phyloP scores from a whole-genome alignment of 2,329 filamentous ascomycete genomes.

The Plectosphaerella plurivora region DNA sequence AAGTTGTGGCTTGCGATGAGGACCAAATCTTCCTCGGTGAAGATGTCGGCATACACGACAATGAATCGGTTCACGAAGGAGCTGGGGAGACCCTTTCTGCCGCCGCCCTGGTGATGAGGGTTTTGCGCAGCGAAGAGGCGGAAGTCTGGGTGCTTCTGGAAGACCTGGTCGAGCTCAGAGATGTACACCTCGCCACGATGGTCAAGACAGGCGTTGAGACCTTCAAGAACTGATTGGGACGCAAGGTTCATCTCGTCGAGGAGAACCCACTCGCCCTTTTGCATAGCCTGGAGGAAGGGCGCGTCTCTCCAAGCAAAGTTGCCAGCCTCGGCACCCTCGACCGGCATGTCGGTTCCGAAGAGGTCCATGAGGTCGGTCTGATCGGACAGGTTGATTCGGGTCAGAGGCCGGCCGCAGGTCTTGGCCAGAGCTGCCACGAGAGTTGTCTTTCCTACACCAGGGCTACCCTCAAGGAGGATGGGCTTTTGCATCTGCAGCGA shows the following conservation, averaged over 20 bases:
- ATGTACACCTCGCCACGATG: slow-evolving; percentile 95
- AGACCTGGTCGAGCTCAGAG: slow-evolving; percentile 90
- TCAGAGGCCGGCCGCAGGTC: slow-evolving; percentile 75
- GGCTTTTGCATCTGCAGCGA: slow-evolving; percentile 87
- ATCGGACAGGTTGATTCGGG: slow-evolving; percentile 93
- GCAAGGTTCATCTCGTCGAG: slow-evolving; percentile 98
- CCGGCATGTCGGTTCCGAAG: slow-evolving; percentile 92
- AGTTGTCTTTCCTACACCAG: slow-evolving; percentile 97
- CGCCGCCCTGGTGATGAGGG: slow-evolving; percentile 93
- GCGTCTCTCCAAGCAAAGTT: slow-evolving; percentile 95
- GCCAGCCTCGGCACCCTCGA: slow-evolving; percentile 86
- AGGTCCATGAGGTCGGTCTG: slow-evolving; percentile 97
- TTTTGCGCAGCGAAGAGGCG: slow-evolving; percentile 97
- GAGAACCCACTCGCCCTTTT: slow-evolving; percentile 92
- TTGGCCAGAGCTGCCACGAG: slow-evolving; percentile 80
- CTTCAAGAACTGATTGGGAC: slow-evolving; percentile 93
- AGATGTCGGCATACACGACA: slow-evolving; percentile 92
- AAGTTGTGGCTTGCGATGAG: slow-evolving; percentile 79
- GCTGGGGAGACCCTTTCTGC: slow-evolving; percentile 86
- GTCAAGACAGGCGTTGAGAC: slow-evolving; percentile 92
- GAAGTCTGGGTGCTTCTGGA: slow-evolving; percentile 84
- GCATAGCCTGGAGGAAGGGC: slow-evolving; percentile 94
- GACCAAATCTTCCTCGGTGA: slow-evolving; percentile 74
- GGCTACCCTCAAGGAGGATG: slow-evolving; percentile 90
- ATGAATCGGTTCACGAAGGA: slow-evolving; percentile 99